Evolutionary conservation across 192 early-diverging fungal genomes (phyloP).

Genomic region (Gamsiella multidivaricata): DNA sequence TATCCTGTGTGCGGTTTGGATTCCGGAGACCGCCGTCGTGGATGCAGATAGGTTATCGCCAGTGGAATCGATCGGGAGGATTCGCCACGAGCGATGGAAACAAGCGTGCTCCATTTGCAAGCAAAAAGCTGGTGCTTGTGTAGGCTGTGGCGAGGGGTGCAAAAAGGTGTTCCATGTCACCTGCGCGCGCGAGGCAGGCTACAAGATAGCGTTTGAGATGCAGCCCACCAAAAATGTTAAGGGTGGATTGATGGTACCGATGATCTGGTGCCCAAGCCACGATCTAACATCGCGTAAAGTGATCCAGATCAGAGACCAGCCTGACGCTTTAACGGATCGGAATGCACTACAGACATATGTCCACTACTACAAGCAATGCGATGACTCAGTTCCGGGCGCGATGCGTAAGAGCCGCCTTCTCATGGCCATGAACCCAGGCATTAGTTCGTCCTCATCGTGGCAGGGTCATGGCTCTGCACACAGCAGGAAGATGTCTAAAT

Average conservation of each 20-base stretch:
- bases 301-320: conserved; percentile 43
- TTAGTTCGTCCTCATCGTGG: conserved; percentile 11
- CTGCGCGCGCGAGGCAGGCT: conserved; percentile 58
- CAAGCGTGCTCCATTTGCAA: conserved; percentile 54
- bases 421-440: conserved; percentile 34
- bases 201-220: conserved; percentile 59
- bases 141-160: conserved; percentile 58
- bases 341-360: conserved; percentile 52
- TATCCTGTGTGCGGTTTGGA: conserved; percentile 71
- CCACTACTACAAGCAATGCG: conserved; percentile 56
- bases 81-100: conserved; percentile 55
- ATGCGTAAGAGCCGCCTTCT: conserved; percentile 58
- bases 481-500: conserved; percentile 11
- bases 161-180: conserved; percentile 59
- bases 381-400: conserved; percentile 44
- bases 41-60: conserved; percentile 50
- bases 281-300: conserved; percentile 46
- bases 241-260: conserved; percentile 58
- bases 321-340: conserved; percentile 31
- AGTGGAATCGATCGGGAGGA: conserved; percentile 59
- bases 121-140: conserved; percentile 52
- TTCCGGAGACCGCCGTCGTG: conserved; percentile 66
- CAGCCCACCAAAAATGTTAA: conserved; percentile 43
- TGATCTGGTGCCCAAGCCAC: conserved; percentile 61
- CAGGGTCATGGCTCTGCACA: background rate